Conservation (phyloP, 257 asterid species). For the Haberlea rhodopensis region DNA sequence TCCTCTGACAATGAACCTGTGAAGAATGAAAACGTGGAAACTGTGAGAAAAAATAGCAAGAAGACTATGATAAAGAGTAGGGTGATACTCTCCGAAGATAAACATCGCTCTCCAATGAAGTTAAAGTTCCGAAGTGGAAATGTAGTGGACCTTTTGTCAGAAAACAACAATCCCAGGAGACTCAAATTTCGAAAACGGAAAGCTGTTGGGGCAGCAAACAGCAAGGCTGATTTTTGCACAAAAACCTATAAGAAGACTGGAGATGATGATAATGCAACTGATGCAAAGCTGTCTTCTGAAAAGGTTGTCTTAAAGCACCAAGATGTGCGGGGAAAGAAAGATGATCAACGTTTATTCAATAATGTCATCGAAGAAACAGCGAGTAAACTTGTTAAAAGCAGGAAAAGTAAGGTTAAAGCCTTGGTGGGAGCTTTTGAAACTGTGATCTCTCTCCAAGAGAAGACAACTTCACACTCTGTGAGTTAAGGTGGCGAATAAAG, state of each 20-base stretch:
- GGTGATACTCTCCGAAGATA: constrained; percentile 35
- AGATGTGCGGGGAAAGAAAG: constrained; percentile 66
- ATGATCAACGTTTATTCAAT: constrained; percentile 65
- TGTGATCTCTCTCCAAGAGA: constrained; percentile 76
- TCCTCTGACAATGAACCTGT: constrained; percentile 20
- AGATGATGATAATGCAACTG: constrained; percentile 23
- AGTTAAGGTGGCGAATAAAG: constrained; percentile 27
- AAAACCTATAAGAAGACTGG: constrained; percentile 40
- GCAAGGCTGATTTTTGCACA: constrained; percentile 39
- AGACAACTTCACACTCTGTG: constrained; percentile 40
- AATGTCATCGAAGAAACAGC: constrained; percentile 85
- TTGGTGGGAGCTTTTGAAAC: constrained; percentile 94
- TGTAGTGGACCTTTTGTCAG: constrained; percentile 58
- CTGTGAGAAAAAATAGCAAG: constrained; percentile 30
- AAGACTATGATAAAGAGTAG: constrained; percentile 37
- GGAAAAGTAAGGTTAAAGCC: constrained; percentile 91
- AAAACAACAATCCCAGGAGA: constrained; percentile 49
- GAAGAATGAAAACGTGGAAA: constrained; percentile 26
- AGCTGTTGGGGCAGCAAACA: constrained; percentile 36
- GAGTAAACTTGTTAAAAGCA: constrained; percentile 72
- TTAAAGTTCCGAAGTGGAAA: constrained; percentile 69
- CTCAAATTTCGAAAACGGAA: constrained; percentile 59
- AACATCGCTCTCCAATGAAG: constrained; percentile 43
- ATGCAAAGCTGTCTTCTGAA: constrained; percentile 28
- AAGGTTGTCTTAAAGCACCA: constrained; percentile 66